Evolutionary conservation across 2,329 filamentous ascomycete genomes (phyloP).

Genomic region (Cercospora zeina): DNA sequence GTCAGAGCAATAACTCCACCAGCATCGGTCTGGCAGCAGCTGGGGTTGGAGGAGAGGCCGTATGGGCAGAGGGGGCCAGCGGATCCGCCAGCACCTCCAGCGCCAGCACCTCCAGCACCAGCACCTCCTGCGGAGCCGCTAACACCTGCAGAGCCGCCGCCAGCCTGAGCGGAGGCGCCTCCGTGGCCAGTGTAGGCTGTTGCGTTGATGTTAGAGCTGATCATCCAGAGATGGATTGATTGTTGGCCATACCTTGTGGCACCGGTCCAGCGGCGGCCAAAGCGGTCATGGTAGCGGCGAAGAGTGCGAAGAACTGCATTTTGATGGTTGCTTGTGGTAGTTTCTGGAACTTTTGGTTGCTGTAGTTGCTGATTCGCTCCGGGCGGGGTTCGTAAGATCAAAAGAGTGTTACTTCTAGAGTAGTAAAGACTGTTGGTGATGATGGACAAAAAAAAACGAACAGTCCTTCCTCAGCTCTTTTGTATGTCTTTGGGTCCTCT

Average conservation of each 20-base stretch:
- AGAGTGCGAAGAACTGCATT: conserved; percentile 16
- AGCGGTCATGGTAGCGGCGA: conserved; percentile 14
- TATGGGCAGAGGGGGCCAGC: conserved; percentile 3
- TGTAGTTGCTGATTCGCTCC: background rate
- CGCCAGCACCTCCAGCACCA: background rate
- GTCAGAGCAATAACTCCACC: conserved; percentile 5
- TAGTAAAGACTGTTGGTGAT: background rate
- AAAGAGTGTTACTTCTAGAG: background rate
- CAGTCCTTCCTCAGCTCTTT: background rate
- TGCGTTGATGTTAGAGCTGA: background rate
- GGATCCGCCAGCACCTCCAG: background rate
- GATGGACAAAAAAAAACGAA: rapidly evolving
- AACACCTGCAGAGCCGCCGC: background rate
- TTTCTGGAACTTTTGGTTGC: background rate
- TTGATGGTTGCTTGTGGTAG: background rate
- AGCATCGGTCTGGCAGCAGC: conserved; percentile 17
- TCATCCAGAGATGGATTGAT: background rate
- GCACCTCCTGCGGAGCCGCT: background rate
- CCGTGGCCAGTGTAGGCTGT: too few species aligned
- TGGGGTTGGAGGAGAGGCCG: conserved; percentile 13
- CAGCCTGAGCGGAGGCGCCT: background rate
- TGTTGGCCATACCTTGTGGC: background rate
- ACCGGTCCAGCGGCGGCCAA: conserved; percentile 11
- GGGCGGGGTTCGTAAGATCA: background rate
- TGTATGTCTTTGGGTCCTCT: background rate